Evolutionary conservation across 768 basidiomycete genomes (phyloP), one percentile per base, ranked within the genome.

Genomic region (Neoboletus subvelutipes): DNA sequence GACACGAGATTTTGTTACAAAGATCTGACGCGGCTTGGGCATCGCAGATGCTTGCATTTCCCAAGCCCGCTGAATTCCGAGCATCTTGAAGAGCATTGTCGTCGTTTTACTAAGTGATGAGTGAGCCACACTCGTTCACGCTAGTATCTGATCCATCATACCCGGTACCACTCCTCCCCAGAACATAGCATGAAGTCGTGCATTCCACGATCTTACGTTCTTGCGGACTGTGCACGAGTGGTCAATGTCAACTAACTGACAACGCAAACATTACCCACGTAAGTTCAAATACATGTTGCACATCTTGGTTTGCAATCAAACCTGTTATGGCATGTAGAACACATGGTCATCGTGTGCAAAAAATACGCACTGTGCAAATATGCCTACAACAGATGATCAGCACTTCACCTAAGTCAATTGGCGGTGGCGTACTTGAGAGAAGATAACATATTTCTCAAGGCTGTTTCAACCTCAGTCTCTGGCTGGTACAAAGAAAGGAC

Each of bases 101-200:
- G 88, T 90, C 0, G 86, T 90, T 77, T 89, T 89, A 1, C 88
- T 88, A 41, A 18, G 22, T 6, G 1, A 4, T 20, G 13, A 24
- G 22, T 63, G 45, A 57, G 55, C 13, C 18, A 5, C 24, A 13
- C 2, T 17, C 24, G 13, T 40, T 49, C 20, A 24, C 4, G 0
- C 34, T 4, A 17, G 28, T 5, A 31, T 5, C 9, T 3, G 0
- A 31, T 36, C 13, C 53, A 77, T 13, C 42, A 17, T 61, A 87
- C 88, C 88, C 88, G 0, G 88, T 90, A 3, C 88, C 88, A 63
- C 87, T 88, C 26, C 88, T 75, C 0, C 88, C 86, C 10, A 87
- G 67, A 31, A 88, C 85, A 65, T 83, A 87, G 58, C 83, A 87
- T 0, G 86, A 86, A 6, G 78, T 72, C 0, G 73, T 72, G 60